phyloP scores from a whole-genome alignment of 352 stramenopile species.

The Lagenidium sp. region DNA sequence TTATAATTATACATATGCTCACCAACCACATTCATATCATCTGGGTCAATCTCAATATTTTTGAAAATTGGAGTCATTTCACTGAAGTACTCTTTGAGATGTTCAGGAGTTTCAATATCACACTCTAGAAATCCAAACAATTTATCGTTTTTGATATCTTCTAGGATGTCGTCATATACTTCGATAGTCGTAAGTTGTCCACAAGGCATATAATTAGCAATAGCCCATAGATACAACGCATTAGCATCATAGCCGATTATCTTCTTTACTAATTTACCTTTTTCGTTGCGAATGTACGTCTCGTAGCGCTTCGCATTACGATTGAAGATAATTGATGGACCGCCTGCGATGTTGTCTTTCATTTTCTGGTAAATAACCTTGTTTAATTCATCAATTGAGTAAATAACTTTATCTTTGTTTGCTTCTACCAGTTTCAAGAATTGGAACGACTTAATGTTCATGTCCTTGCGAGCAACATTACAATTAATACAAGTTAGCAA shows the following conservation, averaged over 20 bases:
- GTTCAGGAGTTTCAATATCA: slow-evolving; percentile 22
- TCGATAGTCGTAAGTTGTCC: slow-evolving; percentile 11
- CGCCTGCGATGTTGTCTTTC: slow-evolving; percentile 12
- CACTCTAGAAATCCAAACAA: slow-evolving; percentile 27
- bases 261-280: slow-evolving; percentile 14
- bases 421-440: slow-evolving; percentile 13
- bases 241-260: slow-evolving; percentile 19
- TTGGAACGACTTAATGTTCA: slow-evolving; percentile 6
- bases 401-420: slow-evolving; percentile 10
- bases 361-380: slow-evolving; percentile 15
- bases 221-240: slow-evolving; percentile 20
- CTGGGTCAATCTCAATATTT: slow-evolving; percentile 16
- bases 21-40: slow-evolving; percentile 14
- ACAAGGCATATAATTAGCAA: slow-evolving; percentile 23
- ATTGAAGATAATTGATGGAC: slow-evolving; percentile 13
- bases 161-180: slow-evolving; percentile 14
- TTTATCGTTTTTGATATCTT: slow-evolving; percentile 24
- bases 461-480: slow-evolving; percentile 13
- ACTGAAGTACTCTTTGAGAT: slow-evolving; percentile 22
- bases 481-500: slow-evolving; percentile 11
- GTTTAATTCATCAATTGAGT: slow-evolving; percentile 9
- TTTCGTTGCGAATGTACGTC: slow-evolving; percentile 12
- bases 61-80: slow-evolving; percentile 33
- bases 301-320: slow-evolving; percentile 8
- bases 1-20: slow-evolving; percentile 21